phyloP scores from a whole-genome alignment of 169 alveolate genomes.

The Sarcocystis neurona region DNA sequence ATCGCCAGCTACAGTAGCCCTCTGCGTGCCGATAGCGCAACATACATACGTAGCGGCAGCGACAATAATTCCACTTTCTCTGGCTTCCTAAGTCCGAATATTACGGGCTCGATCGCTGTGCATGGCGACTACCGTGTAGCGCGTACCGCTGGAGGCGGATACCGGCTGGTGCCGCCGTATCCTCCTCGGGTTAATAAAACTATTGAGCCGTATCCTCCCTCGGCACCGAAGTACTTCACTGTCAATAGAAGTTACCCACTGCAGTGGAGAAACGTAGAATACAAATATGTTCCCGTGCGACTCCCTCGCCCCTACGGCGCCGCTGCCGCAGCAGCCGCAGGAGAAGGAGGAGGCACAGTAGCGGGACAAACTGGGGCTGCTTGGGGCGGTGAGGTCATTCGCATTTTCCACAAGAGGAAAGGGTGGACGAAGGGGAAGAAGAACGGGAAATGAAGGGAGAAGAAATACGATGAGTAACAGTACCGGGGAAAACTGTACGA shows the following conservation, averaged over 20 bases:
- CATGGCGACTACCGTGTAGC: constrained; percentile 20
- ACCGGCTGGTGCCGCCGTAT: constrained; percentile 45
- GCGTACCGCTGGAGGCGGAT: constrained; percentile 13
- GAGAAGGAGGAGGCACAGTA: too few species aligned
- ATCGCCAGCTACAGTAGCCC: too few species aligned
- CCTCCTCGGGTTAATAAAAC: constrained; percentile 42
- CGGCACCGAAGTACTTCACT: constrained; percentile 7
- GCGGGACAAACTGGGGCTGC: constrained; percentile 12
- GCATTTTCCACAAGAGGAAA: constrained; percentile 37
- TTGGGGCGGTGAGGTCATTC: constrained; percentile 44
- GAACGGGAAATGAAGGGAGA: too few species aligned
- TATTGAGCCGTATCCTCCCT: constrained; percentile 30
- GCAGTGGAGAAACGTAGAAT: constrained; percentile 50
- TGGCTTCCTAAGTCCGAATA: too few species aligned
- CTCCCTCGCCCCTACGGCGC: constrained; percentile 16
- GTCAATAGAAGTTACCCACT: background rate
- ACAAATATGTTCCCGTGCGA: constrained; percentile 23
- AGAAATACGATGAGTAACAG: too few species aligned
- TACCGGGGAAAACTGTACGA: too few species aligned
- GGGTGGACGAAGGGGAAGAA: too few species aligned
- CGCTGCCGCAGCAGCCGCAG: too few species aligned
- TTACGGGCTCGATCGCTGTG: background rate
- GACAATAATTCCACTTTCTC: too few species aligned
- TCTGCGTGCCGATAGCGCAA: too few species aligned
- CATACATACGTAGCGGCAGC: too few species aligned